Conservation (phyloP, 257 asterid genomes). For the Perilla frutescens region DNA sequence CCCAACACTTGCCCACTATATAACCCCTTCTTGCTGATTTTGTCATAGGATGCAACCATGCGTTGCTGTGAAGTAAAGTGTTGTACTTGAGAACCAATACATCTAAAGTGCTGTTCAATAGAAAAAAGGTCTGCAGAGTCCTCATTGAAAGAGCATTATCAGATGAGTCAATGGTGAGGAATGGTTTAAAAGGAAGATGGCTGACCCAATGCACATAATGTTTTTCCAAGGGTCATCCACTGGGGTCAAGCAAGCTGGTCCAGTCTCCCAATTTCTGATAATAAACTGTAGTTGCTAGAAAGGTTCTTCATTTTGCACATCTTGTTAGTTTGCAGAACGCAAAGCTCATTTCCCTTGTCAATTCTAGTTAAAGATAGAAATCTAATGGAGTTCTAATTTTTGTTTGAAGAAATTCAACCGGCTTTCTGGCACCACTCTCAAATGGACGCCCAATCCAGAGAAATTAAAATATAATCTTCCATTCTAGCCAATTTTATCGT, state of each 20-base stretch:
- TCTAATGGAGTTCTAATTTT: background rate
- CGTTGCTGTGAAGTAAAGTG: conserved; percentile 7
- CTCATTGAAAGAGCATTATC: background rate
- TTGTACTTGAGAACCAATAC: background rate
- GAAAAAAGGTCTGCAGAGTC: background rate
- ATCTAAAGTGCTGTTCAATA: background rate
- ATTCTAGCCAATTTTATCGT: conserved; percentile 10
- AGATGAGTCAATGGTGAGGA: background rate
- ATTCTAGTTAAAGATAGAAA: conserved; percentile 1
- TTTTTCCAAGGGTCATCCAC: background rate
- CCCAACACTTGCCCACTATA: background rate
- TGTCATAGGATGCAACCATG: background rate
- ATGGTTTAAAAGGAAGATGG: background rate
- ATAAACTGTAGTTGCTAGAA: conserved; percentile 4
- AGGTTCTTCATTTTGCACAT: background rate
- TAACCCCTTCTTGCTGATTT: background rate
- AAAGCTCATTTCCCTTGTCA: conserved; percentile 3
- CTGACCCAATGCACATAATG: conserved; percentile 4
- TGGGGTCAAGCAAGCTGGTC: conserved; percentile 3
- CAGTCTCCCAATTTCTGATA: conserved; percentile 1
- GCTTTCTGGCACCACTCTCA: background rate
- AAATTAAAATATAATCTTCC: conserved; percentile 8
- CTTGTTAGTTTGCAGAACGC: conserved; percentile 11
- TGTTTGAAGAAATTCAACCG: background rate
- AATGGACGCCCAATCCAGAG: background rate